Evolutionary conservation across 345 rosid genomes (phyloP), one percentile per base, ranked within the genome.

Genomic region (Citrus australasica): DNA sequence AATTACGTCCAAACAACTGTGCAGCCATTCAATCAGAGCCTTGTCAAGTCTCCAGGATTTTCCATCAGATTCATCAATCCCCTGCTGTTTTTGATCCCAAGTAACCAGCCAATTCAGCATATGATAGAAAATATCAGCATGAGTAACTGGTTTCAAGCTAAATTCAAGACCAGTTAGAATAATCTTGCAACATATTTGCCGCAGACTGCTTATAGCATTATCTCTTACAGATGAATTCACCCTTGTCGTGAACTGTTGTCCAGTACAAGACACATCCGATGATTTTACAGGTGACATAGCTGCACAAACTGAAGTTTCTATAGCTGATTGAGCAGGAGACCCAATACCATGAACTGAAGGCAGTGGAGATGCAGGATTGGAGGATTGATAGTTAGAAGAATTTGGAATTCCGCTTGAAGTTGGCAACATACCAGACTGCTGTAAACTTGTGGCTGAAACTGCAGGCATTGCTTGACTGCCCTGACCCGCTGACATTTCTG

Each of bases 101-200:
- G 91, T 92, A 53, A 92, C 91, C 80, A 94, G 87, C 99, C 98
- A 96, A 78, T 87, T 90, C 80, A 96, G 85, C 92, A 96, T 91
- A 82, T 87, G 90, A 73, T 85, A 84, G 83, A 96, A 92, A 80
- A 92, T 85, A 75, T 92, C 93, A 7, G 93, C 90, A 80, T 94
- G 94, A 71, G 98, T 94, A 67, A 83, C 92, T 14, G 99, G 98
- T 87, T 94, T 96, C 60, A 94, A 86, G 78, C 81, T 88, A 80
- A 73, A 87, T 69, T 88, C 92, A 68, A 96, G 90, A 64, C 98
- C 91, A 40, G 83, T 87, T 83, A 94, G 73, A 85, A 96, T 88
- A 79, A 96, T 90, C 88, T 96, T 94, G 89, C 99, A 96, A 80
- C 95, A 89, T 64, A 91, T 89, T 82, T 88, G 95, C 11, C 97